Evolutionary conservation across 1,284 basidiomycete species (phyloP).

Genomic region (Cryptococcus sp.): DNA sequence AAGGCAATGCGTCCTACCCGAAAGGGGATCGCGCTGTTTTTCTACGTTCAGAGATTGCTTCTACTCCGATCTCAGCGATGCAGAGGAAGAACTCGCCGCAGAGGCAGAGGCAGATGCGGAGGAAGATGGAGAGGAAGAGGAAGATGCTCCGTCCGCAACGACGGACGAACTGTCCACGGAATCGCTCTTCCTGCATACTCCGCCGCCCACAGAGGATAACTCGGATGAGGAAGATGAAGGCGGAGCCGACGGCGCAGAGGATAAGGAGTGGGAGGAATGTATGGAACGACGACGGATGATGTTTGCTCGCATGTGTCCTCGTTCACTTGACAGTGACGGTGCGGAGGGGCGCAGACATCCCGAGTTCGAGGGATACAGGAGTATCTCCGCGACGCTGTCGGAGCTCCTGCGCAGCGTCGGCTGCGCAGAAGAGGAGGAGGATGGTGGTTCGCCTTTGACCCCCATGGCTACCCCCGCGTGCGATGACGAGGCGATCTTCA

Average conservation of each 20-base stretch:
- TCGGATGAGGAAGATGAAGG: constrained; percentile 23
- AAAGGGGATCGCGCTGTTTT: constrained; percentile 44
- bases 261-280: constrained; percentile 44
- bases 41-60: constrained; percentile 18
- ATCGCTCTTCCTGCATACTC: constrained; percentile 18
- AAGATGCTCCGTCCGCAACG: constrained; percentile 6
- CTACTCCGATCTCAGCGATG: constrained; percentile 1
- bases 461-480: constrained; percentile 1
- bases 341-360: constrained; percentile 28
- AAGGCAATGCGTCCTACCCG: constrained; percentile 51
- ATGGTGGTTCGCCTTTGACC: background rate
- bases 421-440: constrained; percentile 10
- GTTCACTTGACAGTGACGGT: constrained; percentile 8
- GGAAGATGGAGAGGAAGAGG: constrained; percentile 16
- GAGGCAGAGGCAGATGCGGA: constrained; percentile 11
- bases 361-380: constrained; percentile 49
- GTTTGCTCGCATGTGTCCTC: constrained; percentile 43
- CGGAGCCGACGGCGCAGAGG: constrained; percentile 16
- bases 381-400: constrained; percentile 41
- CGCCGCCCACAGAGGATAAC: constrained; percentile 16
- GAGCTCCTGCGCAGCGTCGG: constrained; percentile 34
- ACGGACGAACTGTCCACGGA: constrained; percentile 17
- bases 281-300: constrained; percentile 49
- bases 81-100: constrained; percentile 5
- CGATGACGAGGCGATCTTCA: background rate